Evolutionary conservation across 805 yeast species (phyloP), one percentile per base, ranked within the genome.

Genomic region (Brettanomyces nanus): DNA sequence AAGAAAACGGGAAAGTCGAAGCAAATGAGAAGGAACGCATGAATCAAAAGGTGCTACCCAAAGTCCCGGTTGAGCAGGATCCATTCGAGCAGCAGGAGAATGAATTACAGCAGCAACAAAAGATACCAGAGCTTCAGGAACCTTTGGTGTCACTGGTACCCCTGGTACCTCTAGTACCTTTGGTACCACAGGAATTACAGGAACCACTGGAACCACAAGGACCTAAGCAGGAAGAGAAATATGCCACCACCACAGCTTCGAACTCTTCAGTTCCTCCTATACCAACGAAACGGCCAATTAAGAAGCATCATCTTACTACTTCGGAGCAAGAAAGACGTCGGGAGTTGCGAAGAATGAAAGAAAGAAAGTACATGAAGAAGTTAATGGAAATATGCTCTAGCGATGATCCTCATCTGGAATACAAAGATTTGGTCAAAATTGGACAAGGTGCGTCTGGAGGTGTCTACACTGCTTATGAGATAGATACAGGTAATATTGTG

Each of bases 361-460:
- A 85, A 48, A 76, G 71, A 36, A 85, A 83, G 51, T 78, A 85
- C 13, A 71, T 85, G 46, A 73, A 75, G 33, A 82, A 77, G 49
- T 66, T 92, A 35, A 68, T 73, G 39, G 75, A 77, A 28, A 89
- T 89, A 34, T 90, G 96, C 52, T 71, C 86, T 2, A 77, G 75
- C 23, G 92, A 89, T 6, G 94, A 92, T 61, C 98, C 98, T 10
- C 73, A 77, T 23, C 66, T 66, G 38, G 56, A 73, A 35, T 92
- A 85, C 59, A 65, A 68, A 32, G 79, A 77, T 52, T 67, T 90
- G 44, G 70, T 74, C 28, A 89, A 90, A 58, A 81, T 92, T 45
- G 99, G 99, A 1, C 98, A 92, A 63, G 98, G 99, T 53, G 98
- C 98, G 0, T 81, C 94, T 13, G 99, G 98, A 38, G 95, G 95